phyloP scores from a whole-genome alignment of 169 alveolate genomes.

The Cyclospora cayetanensis region DNA sequence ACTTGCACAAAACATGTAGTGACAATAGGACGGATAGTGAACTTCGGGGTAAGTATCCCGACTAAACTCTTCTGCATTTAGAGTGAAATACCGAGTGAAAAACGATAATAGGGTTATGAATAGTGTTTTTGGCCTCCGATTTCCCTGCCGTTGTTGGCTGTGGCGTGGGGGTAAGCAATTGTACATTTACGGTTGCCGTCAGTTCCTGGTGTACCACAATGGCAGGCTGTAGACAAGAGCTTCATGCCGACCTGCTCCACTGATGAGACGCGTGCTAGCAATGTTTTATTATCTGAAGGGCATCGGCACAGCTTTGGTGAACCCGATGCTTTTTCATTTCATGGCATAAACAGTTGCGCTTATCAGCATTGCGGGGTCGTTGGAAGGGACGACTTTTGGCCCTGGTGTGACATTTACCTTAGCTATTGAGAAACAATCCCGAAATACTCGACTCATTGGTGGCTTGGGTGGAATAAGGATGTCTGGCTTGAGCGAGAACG shows the following conservation, averaged over 20 bases:
- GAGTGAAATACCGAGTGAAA: not conserved
- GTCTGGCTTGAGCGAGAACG: slow-evolving; percentile 21
- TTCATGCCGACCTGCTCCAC: slow-evolving; percentile 31
- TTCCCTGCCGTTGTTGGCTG: not conserved
- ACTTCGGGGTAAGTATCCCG: not conserved
- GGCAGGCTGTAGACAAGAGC: slow-evolving; percentile 50
- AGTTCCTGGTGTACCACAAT: slow-evolving; percentile 47
- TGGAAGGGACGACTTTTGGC: slow-evolving; percentile 50
- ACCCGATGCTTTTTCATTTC: slow-evolving; percentile 42
- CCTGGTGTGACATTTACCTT: slow-evolving; percentile 32
- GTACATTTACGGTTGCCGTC: slow-evolving; percentile 39
- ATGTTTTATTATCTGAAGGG: slow-evolving; percentile 3
- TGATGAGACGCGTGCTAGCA: slow-evolving; percentile 32
- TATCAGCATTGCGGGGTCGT: slow-evolving; percentile 44
- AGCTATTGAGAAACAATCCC: not conserved
- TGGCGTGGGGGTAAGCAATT: not conserved
- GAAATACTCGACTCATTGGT: slow-evolving; percentile 28
- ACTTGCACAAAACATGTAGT: too few species aligned
- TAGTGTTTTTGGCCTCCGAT: not conserved
- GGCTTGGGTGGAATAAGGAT: slow-evolving; percentile 43
- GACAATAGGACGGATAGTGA: too few species aligned
- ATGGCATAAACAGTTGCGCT: slow-evolving; percentile 41
- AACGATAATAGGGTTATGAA: not conserved
- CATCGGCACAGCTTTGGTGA: slow-evolving; percentile 31
- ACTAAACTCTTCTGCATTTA: not conserved